Conservation (phyloP, 345 rosid genomes). For the Boechera divaricarpa region DNA sequence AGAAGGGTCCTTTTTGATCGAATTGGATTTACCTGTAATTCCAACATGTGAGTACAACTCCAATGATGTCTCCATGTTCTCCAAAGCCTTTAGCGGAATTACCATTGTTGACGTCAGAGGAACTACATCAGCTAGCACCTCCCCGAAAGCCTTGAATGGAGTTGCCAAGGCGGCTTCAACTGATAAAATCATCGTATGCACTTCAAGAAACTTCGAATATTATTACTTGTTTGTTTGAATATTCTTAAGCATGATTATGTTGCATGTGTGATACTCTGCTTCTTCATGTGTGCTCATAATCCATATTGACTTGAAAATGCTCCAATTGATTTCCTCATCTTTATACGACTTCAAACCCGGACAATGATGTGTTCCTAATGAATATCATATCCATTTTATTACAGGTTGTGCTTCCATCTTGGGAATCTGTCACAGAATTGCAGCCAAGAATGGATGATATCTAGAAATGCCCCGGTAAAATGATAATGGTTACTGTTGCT, state of each 20-base stretch:
- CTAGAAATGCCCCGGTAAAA: conserved; percentile 53
- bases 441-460: conserved; percentile 60
- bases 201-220: too few species aligned
- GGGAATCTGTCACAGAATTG: conserved; percentile 54
- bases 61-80: conserved; percentile 29
- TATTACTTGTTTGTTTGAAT: too few species aligned
- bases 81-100: conserved; percentile 43
- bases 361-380: neutral
- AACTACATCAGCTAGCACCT: too few species aligned
- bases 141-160: conserved; percentile 46
- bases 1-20: conserved; percentile 46
- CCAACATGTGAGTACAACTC: conserved; percentile 48
- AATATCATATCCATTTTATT: neutral
- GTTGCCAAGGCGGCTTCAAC: conserved; percentile 47
- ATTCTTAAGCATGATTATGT: too few species aligned
- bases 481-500: conserved; percentile 60
- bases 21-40: conserved; percentile 59
- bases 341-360: too few species aligned
- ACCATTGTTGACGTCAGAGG: conserved; percentile 54
- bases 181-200: conserved; percentile 54
- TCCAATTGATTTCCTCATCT: too few species aligned
- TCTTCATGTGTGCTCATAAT: too few species aligned
- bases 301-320: too few species aligned
- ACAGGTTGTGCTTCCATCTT: conserved; percentile 59
- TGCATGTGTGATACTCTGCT: neutral